phyloP scores from a whole-genome alignment of 495 filamentous ascomycete genomes.

The Xylaria curta region DNA sequence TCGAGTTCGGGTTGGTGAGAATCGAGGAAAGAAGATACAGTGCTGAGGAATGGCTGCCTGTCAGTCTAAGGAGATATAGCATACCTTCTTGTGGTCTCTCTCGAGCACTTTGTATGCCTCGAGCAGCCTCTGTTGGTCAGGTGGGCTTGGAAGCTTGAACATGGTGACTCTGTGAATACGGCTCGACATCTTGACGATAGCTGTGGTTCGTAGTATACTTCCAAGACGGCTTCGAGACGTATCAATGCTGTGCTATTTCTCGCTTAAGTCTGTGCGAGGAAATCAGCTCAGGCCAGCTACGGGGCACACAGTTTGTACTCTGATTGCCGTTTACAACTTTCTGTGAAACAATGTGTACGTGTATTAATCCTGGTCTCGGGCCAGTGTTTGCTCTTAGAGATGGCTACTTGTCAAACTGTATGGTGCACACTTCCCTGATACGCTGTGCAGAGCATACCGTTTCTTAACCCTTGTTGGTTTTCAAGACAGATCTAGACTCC shows the following conservation, averaged over 20 bases:
- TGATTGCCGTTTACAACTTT: background rate
- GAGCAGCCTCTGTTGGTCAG: slow-evolving; percentile 41
- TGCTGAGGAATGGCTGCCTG: background rate
- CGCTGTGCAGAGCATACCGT: background rate
- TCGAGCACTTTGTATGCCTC: slow-evolving; percentile 40
- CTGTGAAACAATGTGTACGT: background rate
- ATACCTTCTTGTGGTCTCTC: slow-evolving; percentile 38
- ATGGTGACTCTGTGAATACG: slow-evolving; percentile 44
- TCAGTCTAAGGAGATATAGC: background rate
- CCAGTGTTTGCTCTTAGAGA: background rate
- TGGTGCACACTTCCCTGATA: background rate
- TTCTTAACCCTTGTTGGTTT: background rate
- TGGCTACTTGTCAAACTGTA: background rate
- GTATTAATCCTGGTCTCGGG: background rate
- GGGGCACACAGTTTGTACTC: background rate
- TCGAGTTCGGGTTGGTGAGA: background rate
- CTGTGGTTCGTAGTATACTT: background rate
- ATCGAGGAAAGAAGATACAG: background rate
- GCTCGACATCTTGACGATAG: background rate
- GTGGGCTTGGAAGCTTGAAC: slow-evolving; percentile 46
- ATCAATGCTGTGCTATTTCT: background rate
- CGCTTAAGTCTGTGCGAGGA: background rate
- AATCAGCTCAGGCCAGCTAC: background rate
- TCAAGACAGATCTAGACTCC: background rate
- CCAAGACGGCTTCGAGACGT: background rate